phyloP scores from a whole-genome alignment of 2,329 filamentous ascomycete species.

The Biscogniauxia sp. region DNA sequence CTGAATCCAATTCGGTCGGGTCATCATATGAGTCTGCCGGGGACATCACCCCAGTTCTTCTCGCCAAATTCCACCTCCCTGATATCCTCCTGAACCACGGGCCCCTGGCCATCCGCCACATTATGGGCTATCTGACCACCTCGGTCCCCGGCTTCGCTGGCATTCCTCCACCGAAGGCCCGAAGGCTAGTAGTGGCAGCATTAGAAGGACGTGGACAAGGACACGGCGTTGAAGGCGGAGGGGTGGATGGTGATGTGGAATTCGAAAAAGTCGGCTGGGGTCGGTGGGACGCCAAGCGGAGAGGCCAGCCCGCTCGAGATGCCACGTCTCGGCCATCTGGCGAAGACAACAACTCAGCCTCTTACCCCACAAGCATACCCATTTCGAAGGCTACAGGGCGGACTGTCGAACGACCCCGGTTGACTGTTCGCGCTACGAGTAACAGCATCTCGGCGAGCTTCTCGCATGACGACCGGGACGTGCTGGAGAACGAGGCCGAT shows the following conservation, averaged over 20 bases:
- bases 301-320: constrained; percentile 57
- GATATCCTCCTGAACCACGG: constrained; percentile 88
- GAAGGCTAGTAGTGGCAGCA: constrained; percentile 87
- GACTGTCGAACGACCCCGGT: constrained; percentile 46
- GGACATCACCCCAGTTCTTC: constrained; percentile 78
- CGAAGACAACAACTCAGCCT: constrained; percentile 40
- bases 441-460: constrained; percentile 72
- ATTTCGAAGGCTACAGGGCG: constrained; percentile 48
- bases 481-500: constrained; percentile 84
- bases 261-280: constrained; percentile 99
- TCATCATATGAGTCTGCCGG: constrained; percentile 68
- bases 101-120: constrained; percentile 87
- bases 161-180: constrained; percentile 85
- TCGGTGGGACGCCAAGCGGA: constrained; percentile 82
- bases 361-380: constrained; percentile 53
- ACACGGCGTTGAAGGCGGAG: constrained; percentile 56
- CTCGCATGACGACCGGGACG: constrained; percentile 66
- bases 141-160: constrained; percentile 89
- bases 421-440: constrained; percentile 55
- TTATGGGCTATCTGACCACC: constrained; percentile 92
- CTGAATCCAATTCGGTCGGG: constrained; percentile 45
- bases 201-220: constrained; percentile 71
- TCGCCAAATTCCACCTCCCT: constrained; percentile 87
- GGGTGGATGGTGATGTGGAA: constrained; percentile 67
- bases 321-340: constrained; percentile 40